Evolutionary conservation across 1,139 yeast genomes (phyloP).

Genomic region (Debaryomycetaceae sp.): DNA sequence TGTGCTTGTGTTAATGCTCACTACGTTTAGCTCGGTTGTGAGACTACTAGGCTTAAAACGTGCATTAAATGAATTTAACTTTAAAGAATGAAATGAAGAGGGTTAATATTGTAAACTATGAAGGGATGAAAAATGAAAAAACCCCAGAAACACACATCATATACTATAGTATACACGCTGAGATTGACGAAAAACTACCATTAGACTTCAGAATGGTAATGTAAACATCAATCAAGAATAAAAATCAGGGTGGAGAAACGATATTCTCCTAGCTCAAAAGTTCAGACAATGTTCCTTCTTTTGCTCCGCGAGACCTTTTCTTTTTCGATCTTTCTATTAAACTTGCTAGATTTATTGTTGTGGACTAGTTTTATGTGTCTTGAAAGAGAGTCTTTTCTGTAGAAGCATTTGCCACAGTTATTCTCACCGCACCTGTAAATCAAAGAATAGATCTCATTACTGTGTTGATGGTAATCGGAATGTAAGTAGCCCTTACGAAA

Average conservation of each 20-base stretch:
- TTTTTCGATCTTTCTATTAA: conserved; percentile 7
- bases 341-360: conserved; percentile 10
- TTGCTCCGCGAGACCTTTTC: conserved; percentile 1
- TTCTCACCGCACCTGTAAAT: conserved; percentile 15
- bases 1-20: too few relatives aligned
- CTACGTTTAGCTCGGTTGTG: too few relatives aligned
- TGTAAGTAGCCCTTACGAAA: conserved; percentile 15
- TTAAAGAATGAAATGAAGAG: background rate
- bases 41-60: too few relatives aligned
- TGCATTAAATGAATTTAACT: background rate
- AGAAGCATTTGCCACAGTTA: conserved; percentile 52
- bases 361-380: conserved; percentile 56
- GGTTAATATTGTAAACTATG: background rate
- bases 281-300: background rate
- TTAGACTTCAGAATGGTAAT: too few relatives aligned
- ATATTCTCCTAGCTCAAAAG: too few relatives aligned
- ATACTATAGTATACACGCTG: background rate
- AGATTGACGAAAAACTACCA: background rate
- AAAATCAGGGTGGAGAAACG: too few relatives aligned
- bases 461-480: conserved; percentile 12
- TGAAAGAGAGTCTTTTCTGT: conserved; percentile 54
- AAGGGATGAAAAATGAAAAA: background rate
- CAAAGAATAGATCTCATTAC: conserved; percentile 9
- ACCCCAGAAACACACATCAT: background rate
- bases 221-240: too few relatives aligned